A percentile compares a stretch with the other conserved stretches of the same genome.
These are phyloP conservation scores for Fusarium cyanostomum DNA, from an alignment of 2,329 filamentous ascomycete genomes.

Conservation along the genomic window DNA sequence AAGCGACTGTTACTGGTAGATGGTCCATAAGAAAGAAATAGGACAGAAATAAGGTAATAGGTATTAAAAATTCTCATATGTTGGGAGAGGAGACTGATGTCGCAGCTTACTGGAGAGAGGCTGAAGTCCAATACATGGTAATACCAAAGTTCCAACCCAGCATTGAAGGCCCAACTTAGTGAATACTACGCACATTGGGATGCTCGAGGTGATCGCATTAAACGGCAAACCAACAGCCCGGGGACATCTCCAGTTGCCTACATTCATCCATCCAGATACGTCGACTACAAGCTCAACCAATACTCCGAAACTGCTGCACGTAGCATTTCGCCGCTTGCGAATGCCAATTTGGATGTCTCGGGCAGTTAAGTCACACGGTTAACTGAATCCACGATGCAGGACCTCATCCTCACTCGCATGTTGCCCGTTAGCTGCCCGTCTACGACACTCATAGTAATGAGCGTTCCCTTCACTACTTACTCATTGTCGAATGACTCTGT, in stretches of 20 bases:
- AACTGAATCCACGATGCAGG: constrained; percentile 80
- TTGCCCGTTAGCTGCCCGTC: constrained; percentile 72
- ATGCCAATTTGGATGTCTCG: constrained; percentile 62
- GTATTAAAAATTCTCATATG: too few relatives aligned
- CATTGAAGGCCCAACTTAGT: too few relatives aligned
- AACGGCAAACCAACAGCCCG: constrained; percentile 68
- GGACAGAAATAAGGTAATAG: too few relatives aligned
- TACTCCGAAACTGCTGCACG: constrained; percentile 63
- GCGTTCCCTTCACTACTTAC: constrained; percentile 36
- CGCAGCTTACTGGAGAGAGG: constrained; percentile 38
- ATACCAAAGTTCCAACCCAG: too few relatives aligned
- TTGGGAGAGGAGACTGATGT: constrained; percentile 34
- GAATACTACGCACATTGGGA: constrained; percentile 78
- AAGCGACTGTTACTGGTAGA: too few relatives aligned
- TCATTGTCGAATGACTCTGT: constrained; percentile 38
- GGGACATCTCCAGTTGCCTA: constrained; percentile 72
- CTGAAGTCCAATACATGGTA: constrained; percentile 35
- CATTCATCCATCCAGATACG: constrained; percentile 72
- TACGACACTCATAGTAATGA: constrained; percentile 57
- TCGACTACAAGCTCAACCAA: constrained; percentile 67
- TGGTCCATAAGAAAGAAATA: too few relatives aligned
- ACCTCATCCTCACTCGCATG: constrained; percentile 74
- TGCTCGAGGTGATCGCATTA: constrained; percentile 62
- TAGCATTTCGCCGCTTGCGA: constrained; percentile 60
- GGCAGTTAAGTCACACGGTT: constrained; percentile 66